Conservation (phyloP, 805 yeast genomes). For the Pichia sporocuriosa region DNA sequence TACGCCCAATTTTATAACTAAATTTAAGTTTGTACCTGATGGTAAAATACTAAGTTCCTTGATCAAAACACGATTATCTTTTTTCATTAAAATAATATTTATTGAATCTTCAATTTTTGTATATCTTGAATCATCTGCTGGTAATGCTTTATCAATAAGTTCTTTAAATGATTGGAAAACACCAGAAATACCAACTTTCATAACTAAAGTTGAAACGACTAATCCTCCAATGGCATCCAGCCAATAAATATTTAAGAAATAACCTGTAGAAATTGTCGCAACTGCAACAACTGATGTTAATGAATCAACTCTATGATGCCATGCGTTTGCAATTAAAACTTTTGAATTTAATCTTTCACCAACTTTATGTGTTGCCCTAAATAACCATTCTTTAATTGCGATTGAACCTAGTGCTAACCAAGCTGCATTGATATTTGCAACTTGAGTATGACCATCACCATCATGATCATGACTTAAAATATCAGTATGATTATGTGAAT, state of each 20-base stretch:
- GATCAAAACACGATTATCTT: conserved; percentile 27
- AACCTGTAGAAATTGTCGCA: conserved; percentile 80
- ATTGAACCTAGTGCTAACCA: conserved; percentile 93
- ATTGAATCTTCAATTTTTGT: conserved; percentile 32
- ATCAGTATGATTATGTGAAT: conserved; percentile 45
- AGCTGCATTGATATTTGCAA: conserved; percentile 75
- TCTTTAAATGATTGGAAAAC: conserved; percentile 65
- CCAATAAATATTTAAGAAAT: conserved; percentile 70
- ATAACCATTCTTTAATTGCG: conserved; percentile 81
- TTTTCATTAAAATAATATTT: conserved; percentile 28
- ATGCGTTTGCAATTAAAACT: conserved; percentile 92
- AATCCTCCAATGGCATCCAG: conserved; percentile 91
- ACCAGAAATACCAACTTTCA: conserved; percentile 79
- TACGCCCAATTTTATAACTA: conserved; percentile 28
- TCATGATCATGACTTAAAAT: conserved; percentile 21
- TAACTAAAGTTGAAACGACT: conserved; percentile 71
- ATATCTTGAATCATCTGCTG: conserved; percentile 44
- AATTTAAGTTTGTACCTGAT: conserved; percentile 49
- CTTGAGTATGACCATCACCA: conserved; percentile 20
- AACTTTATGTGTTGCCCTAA: conserved; percentile 70
- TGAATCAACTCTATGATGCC: conserved; percentile 97
- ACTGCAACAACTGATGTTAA: conserved; percentile 88
- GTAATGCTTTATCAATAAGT: conserved; percentile 66
- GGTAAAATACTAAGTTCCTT: conserved; percentile 40
- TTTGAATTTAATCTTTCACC: conserved; percentile 77